A percentile compares a stretch with the other conserved stretches of the same genome.
Evolutionary conservation across 305 asterid species (phyloP).

Genomic region (Ajuga reptans): DNA sequence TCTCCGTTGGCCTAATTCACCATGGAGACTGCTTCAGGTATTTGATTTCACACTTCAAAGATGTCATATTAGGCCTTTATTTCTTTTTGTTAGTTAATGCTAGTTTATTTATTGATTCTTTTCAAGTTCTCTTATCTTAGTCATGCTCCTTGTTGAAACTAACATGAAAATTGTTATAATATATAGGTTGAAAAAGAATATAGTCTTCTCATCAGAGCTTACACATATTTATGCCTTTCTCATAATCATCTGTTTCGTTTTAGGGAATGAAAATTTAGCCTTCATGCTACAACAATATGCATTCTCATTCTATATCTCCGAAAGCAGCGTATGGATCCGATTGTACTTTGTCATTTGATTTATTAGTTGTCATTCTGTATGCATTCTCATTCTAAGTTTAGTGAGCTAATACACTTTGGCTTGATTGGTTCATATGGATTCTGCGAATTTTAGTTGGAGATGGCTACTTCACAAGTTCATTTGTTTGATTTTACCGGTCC

Average conservation of each 20-base stretch:
- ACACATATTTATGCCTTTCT: neutral
- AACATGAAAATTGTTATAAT: neutral
- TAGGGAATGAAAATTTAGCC: neutral
- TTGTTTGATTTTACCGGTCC: neutral
- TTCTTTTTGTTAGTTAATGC: neutral
- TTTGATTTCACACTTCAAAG: neutral
- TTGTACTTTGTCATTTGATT: neutral
- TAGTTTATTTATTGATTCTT: neutral
- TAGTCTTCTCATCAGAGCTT: neutral
- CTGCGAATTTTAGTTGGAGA: neutral
- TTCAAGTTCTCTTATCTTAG: neutral
- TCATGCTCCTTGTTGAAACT: neutral
- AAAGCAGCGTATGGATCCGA: conserved; percentile 14
- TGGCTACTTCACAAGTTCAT: neutral
- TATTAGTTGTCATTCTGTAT: too few species aligned
- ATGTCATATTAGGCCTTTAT: neutral
- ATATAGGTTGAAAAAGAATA: neutral
- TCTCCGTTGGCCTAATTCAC: conserved; percentile 76
- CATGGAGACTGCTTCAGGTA: conserved; percentile 88
- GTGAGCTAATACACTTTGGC: too few species aligned
- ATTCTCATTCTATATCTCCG: neutral
- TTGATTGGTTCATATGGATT: neutral
- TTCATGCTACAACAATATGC: neutral
- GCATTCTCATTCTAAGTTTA: too few species aligned
- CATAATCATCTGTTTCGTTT: neutral